Evolutionary conservation across 2,329 filamentous ascomycete genomes (phyloP).

Genomic region (Monilinia aucupariae): DNA sequence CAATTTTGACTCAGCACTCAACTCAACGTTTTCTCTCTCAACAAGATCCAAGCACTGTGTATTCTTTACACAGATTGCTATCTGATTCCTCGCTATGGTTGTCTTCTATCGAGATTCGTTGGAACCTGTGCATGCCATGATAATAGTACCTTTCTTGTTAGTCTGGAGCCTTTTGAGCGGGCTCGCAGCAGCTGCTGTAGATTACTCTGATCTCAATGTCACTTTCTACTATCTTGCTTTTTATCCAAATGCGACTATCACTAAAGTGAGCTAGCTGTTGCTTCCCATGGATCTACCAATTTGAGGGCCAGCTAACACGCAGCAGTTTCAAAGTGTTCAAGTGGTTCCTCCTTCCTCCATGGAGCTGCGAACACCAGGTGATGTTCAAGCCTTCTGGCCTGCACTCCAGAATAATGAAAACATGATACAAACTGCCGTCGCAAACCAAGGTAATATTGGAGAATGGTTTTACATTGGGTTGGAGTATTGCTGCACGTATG

Average conservation of each 20-base stretch:
- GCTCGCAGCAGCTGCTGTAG: neutral
- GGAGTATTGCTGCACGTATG: constrained; percentile 7
- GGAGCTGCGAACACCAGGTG: neutral
- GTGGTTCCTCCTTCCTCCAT: neutral
- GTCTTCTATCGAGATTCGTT: neutral
- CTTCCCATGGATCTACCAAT: no score
- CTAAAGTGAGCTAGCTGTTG: neutral
- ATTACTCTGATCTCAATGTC: neutral
- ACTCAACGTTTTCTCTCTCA: neutral
- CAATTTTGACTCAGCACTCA: neutral
- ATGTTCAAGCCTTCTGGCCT: constrained; percentile 10
- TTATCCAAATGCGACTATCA: neutral
- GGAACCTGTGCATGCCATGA: neutral
- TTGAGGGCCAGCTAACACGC: neutral
- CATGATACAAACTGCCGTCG: neutral
- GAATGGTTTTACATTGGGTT: constrained; percentile 12
- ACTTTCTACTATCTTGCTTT: constrained; percentile 11
- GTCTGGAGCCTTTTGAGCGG: neutral
- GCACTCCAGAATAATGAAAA: constrained; percentile 1
- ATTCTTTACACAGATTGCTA: neutral
- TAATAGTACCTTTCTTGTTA: neutral
- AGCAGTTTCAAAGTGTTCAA: constrained; percentile 5
- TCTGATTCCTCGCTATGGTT: neutral
- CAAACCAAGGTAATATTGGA: constrained; percentile 3
- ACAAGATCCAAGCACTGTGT: neutral